Evolutionary conservation across 2,329 filamentous ascomycete genomes (phyloP), one percentile per base, ranked within the genome.

Genomic region (Verticillium nonalfalfae): DNA sequence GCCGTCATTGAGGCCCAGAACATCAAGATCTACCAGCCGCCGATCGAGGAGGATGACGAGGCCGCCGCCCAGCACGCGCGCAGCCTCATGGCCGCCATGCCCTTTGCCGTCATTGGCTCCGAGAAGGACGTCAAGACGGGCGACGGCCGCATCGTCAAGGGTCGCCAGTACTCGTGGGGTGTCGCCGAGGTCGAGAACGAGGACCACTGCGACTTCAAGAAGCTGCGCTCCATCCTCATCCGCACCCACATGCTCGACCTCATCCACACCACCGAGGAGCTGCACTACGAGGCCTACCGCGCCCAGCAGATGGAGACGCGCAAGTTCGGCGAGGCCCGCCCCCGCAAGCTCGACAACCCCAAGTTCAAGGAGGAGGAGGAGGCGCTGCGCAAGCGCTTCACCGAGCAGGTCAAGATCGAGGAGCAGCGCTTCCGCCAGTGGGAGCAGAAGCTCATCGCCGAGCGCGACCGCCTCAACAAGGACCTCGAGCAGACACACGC

Each of bases 281-380:
- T 93, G 72, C 95, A 99, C 85, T 99, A 99, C 83, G 95, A 99
- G 80, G 94, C 92, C 64, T 99, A 99, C 85, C 94, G 95, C 71
- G 95, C 95, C 60, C 92, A 96, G 79, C 96, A 99, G 81, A 99
- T 99, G 95, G 95, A 99, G 85, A 99, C 95, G 58, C 88, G 95
- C 81, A 99, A 99, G 81, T 98, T 99, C 71, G 95, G 95, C 79
- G 96, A 99, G 82, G 94, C 93, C 63, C 89, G 94, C 68, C 95
- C 95, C 70, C 86, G 94, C 79, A 99, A 99, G 87, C 85, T 99
- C 71, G 95, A 99, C 82, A 99, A 99, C 85, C 95, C 95, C 81
- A 99, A 99, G 85, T 99, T 98, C 87, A 99, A 99, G 87, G 95
- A 99, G 78, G 95, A 99, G 80, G 95, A 99, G 76, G 95, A 99